Percentiles rank a stretch among this genome's conserved stretches.
These are phyloP conservation scores for Lyophyllum atratum DNA, from an alignment of 768 basidiomycete species.

Conservation along the genomic window DNA sequence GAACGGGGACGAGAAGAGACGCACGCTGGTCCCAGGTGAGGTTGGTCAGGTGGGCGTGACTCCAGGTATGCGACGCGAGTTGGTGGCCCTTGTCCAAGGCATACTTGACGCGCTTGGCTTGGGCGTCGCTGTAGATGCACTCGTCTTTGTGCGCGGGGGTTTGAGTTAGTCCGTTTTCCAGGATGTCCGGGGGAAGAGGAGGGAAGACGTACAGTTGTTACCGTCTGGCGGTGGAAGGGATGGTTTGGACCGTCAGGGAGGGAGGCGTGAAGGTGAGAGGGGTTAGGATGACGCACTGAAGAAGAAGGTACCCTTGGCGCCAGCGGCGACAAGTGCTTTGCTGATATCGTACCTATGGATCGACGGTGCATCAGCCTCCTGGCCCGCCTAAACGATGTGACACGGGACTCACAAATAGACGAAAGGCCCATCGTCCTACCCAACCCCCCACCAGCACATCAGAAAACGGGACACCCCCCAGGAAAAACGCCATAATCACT, in stretches of 20 bases:
- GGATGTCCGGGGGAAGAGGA: not conserved
- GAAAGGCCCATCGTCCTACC: constrained; percentile 22
- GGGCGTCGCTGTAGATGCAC: constrained; percentile 37
- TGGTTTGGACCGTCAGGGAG: not conserved
- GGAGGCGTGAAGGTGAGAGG: not conserved
- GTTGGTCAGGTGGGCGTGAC: constrained; percentile 33
- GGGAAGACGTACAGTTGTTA: constrained; percentile 33
- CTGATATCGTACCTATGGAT: constrained; percentile 20
- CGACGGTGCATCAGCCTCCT: not conserved
- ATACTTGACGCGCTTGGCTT: constrained; percentile 31
- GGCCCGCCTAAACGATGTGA: not conserved
- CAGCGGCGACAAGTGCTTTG: constrained; percentile 30
- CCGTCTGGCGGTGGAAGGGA: constrained; percentile 27
- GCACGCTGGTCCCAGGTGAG: constrained; percentile 34
- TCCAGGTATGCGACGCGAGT: constrained; percentile 49
- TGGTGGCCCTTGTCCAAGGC: constrained; percentile 42
- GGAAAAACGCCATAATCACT: constrained; percentile 8
- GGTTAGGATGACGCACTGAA: constrained; percentile 2
- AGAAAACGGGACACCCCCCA: not conserved
- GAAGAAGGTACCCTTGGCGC: constrained; percentile 42
- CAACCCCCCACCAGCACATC: not conserved
- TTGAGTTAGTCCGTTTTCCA: not conserved
- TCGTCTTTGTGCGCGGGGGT: constrained; percentile 19
- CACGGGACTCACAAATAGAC: constrained; percentile 12
- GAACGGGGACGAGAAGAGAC: not conserved